Base-by-base conservation (phyloP, 169 alveolate species). In the Plasmodium gallinaceum region DNA sequence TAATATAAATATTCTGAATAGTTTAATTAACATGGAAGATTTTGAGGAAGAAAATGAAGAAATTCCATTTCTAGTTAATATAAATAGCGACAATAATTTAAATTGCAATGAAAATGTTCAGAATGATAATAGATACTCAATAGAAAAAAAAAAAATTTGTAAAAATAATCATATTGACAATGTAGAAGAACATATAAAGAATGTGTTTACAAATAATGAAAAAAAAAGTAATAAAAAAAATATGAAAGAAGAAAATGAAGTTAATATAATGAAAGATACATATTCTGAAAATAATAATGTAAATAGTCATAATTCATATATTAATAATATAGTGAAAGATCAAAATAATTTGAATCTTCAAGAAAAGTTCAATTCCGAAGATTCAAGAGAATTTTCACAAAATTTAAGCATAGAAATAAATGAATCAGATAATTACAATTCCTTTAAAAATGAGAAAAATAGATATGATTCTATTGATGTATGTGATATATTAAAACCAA, bases 21-120 rank as follows among this genome's bases (percentile, higher is more conserved):
- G 89, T 39, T 64, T 68, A 52, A 86, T 69, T 42, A 46, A 74
- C 48, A n/a, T 80, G 9, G 93, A 87, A 24, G 57, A 43, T 0
- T 62, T 76, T 46, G 90, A 74, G 20, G 88, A 83, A 6, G 93
- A 93, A 37, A 12, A 32, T 18, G 88, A 76, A 72, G 93, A 90
- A 20, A 76, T 86, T 52, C 92, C 92, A 43, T 61, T 37, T n/a
- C 65, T 86, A 20, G 92, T 86, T 18, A 83, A 68, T 37, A 66
- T 68, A 68, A 52, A 26, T 39, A 61, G 39, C 20, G 46, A 9
- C 43, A 24, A 48, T 24, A 48, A 48, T 24, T 7, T 22, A 10
- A 70, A 70, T 70, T 20, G 18, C 7, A 46, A 12, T 14, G 61
- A 46, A 26, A 65, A 10, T 6, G 37, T 20, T 12, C 46, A 65